Base-by-base conservation (phyloP, 2,329 filamentous ascomycete species). In the Tolypocladium tundrense region DNA sequence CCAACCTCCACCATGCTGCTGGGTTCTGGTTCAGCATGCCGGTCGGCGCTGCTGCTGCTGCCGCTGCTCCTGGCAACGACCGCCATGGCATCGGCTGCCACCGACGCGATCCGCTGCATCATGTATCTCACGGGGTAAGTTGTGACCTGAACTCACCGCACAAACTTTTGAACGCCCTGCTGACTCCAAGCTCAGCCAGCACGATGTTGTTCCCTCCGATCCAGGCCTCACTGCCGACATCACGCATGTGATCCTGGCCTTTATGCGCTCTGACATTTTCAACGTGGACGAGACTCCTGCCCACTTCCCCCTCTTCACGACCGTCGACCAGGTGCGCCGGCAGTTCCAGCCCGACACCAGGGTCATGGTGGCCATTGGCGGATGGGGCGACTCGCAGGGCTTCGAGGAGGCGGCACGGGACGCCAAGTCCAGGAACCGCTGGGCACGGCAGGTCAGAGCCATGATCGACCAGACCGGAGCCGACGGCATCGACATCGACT, bases 361-460 rank as follows among this genome's bases (percentile, higher is more conserved):
- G 63, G 71, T 91, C 27, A 79, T 87, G 73, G 78, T 91, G 42
- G 87, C 88, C 24, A 83, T 91, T 61, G 88, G 88, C 13, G 88
- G 88, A 56, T 91, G 88, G 88, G 87, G 87, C 0, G 85, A 90
- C 60, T 85, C 80, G 0, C 68, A 70, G 8, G 87, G 86, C 0
- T 91, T 89, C 65, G 78, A 80, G 0, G 69, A 68, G 11, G 86
- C 80, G 0, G 82, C 84, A 1, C 76, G 74, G 55, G 77, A 77
- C 4, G 75, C 79, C 1, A 63, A 70, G 1, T 79, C 77, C 1
- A 80, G 85, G 19, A 73, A 77, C 60, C 72, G 71, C 9, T 91
- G 87, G 72, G 85, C 87, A 1, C 74, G 75, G 51, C 88, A 88
- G 62, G 78, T 90, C 1, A 81, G 79, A 9, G 73, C 73, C 35